Evolutionary conservation across 805 yeast genomes (phyloP).

Genomic region (Isabelozyma pseudorhagii): DNA sequence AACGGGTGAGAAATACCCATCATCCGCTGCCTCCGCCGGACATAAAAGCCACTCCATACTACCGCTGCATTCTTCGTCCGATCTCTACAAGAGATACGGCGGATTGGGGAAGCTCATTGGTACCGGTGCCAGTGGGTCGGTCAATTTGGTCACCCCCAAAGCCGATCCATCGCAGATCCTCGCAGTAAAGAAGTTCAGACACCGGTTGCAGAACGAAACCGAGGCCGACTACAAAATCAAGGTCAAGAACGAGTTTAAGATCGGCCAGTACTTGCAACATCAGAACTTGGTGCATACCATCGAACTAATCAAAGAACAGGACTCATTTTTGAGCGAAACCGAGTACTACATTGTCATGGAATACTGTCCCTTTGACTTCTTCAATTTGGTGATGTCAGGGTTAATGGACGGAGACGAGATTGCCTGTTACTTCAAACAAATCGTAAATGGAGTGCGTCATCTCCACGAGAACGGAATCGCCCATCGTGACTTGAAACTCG

Average conservation of each 20-base stretch:
- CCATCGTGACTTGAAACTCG: slow-evolving; percentile 89
- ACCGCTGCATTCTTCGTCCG: slow-evolving; percentile 17
- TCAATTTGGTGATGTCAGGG: slow-evolving; percentile 89
- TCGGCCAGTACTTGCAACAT: slow-evolving; percentile 73
- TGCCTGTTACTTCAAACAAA: slow-evolving; percentile 79
- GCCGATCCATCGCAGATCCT: slow-evolving; percentile 51
- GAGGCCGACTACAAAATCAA: slow-evolving; percentile 71
- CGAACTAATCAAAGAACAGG: slow-evolving; percentile 70
- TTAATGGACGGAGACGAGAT: slow-evolving; percentile 68
- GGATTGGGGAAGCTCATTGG: slow-evolving; percentile 69
- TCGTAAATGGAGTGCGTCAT: slow-evolving; percentile 69
- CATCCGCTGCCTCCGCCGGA: slow-evolving; percentile 2
- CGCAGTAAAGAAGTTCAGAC: slow-evolving; percentile 85
- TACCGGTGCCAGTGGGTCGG: slow-evolving; percentile 94
- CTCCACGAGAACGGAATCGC: slow-evolving; percentile 83
- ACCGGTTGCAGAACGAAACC: slow-evolving; percentile 58
- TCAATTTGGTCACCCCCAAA: slow-evolving; percentile 66
- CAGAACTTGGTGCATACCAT: slow-evolving; percentile 77
- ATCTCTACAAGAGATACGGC: slow-evolving; percentile 58
- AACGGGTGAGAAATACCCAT: slow-evolving; percentile 2
- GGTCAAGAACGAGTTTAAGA: slow-evolving; percentile 76
- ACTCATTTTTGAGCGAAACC: slow-evolving; percentile 11
- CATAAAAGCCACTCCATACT: neutral
- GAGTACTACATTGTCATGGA: slow-evolving; percentile 81
- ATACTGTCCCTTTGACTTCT: slow-evolving; percentile 87